Conservation (phyloP, 371 early-diverging fungal genomes). For the Coemansia sp. region DNA sequence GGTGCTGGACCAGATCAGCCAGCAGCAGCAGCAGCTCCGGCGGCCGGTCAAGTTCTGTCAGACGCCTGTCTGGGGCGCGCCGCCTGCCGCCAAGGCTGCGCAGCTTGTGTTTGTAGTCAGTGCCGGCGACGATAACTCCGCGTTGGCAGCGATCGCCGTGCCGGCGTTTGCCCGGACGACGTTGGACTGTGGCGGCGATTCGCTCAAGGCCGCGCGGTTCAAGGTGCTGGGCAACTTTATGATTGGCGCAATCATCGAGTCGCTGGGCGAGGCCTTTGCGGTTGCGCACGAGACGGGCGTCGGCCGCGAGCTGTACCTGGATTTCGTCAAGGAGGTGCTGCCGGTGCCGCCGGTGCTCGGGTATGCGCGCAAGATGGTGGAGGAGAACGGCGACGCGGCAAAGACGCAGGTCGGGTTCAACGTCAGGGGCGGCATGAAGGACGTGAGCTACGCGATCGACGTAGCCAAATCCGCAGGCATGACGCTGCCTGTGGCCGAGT, state of each 20-base stretch:
- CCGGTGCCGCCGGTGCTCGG: slow-evolving; percentile 51
- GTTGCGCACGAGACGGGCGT: slow-evolving; percentile 64
- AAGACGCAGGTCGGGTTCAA: slow-evolving; percentile 54
- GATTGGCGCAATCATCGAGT: slow-evolving; percentile 58
- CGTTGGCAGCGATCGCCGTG: slow-evolving; percentile 36
- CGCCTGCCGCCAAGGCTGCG: slow-evolving; percentile 53
- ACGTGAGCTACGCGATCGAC: slow-evolving; percentile 53
- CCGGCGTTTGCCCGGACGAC: slow-evolving; percentile 48
- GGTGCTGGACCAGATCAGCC: slow-evolving; percentile 6
- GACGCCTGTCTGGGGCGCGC: slow-evolving; percentile 60
- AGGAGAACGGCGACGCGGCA: slow-evolving; percentile 54
- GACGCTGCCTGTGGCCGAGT: slow-evolving; percentile 36
- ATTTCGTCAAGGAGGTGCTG: slow-evolving; percentile 59
- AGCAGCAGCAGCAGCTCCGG: background rate
- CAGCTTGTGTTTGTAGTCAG: slow-evolving; percentile 55
- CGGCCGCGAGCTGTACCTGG: slow-evolving; percentile 58
- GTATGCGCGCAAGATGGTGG: slow-evolving; percentile 47
- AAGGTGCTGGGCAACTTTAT: slow-evolving; percentile 73
- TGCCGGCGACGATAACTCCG: slow-evolving; percentile 37
- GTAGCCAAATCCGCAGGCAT: slow-evolving; percentile 30
- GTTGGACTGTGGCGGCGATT: slow-evolving; percentile 57
- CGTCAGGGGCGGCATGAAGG: slow-evolving; percentile 57
- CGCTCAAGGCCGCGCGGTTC: slow-evolving; percentile 52
- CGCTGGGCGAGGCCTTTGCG: slow-evolving; percentile 68
- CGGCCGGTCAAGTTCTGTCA: slow-evolving; percentile 42